Evolutionary conservation across 148 eudicot species (phyloP).

Genomic region (Arctostaphylos glauca): DNA sequence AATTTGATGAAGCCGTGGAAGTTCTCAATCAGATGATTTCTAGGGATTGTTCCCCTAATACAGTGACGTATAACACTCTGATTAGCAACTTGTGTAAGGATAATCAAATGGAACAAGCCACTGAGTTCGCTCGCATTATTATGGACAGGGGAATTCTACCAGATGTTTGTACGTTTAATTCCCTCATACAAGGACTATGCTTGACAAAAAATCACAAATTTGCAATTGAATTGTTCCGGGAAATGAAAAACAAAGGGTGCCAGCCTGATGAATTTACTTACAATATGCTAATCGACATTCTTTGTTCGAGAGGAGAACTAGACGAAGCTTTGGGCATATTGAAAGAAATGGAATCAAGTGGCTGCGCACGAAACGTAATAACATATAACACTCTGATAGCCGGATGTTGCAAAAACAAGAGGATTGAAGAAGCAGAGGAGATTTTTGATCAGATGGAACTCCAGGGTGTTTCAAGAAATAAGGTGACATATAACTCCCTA

Average conservation of each 20-base stretch:
- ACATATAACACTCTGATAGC: conserved; percentile 81
- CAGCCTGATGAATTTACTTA: conserved; percentile 91
- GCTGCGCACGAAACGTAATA: conserved; percentile 71
- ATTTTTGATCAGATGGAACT: conserved; percentile 93
- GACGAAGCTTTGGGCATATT: conserved; percentile 63
- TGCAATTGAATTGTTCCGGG: conserved; percentile 67
- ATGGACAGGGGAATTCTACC: conserved; percentile 69
- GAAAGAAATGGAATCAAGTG: conserved; percentile 89
- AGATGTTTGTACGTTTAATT: conserved; percentile 87
- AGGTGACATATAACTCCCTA: conserved; percentile 76
- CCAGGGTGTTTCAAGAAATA: conserved; percentile 74
- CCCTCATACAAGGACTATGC: conserved; percentile 92
- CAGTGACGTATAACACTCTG: conserved; percentile 76
- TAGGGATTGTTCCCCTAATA: conserved; percentile 68
- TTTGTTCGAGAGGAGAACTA: conserved; percentile 65
- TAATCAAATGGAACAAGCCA: conserved; percentile 79
- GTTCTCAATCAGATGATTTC: conserved; percentile 81
- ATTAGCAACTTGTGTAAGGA: conserved; percentile 84
- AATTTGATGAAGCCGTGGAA: conserved; percentile 81
- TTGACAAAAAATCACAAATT: conserved; percentile 47
- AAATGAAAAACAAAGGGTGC: conserved; percentile 84
- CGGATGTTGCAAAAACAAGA: conserved; percentile 76
- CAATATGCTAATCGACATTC: conserved; percentile 73
- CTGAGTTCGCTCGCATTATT: conserved; percentile 63
- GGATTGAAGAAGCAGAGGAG: conserved; percentile 89